Conservation (phyloP, 768 basidiomycete species). For the Lactifluus hygrophoroides region DNA sequence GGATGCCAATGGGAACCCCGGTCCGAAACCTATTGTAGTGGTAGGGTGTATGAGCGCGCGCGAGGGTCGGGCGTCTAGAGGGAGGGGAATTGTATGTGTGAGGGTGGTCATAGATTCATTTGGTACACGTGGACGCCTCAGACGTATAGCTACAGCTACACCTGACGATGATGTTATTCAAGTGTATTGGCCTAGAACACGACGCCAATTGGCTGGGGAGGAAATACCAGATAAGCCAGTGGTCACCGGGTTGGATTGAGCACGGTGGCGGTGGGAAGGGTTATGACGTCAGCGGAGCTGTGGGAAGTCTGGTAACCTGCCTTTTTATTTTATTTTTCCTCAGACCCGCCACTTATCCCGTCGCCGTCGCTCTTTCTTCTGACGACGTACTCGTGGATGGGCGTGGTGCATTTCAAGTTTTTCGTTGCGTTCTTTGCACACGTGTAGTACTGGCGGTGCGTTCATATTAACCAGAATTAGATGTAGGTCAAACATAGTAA, state of each 20-base stretch:
- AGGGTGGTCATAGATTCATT: not conserved
- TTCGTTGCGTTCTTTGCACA: not conserved
- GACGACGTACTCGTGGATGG: not conserved
- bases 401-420: not conserved
- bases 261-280: not conserved
- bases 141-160: not conserved
- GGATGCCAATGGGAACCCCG: not conserved
- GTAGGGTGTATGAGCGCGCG: not conserved
- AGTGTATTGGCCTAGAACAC: not conserved
- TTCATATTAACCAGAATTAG: not conserved
- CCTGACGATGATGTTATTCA: not conserved
- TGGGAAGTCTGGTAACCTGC: not conserved
- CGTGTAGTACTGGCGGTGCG: not conserved
- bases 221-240: too few species aligned
- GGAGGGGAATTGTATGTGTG: too few species aligned
- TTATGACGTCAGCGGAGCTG: not conserved
- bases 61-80: not conserved
- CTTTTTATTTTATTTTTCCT: not conserved
- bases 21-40: too few species aligned
- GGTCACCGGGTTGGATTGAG: not conserved
- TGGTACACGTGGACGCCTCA: slow-evolving; percentile 2
- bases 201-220: not conserved
- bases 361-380: not conserved
- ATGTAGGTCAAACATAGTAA: not conserved
- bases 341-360: not conserved